Percentiles rank a stretch among this genome's conserved stretches.
phyloP scores from a whole-genome alignment of 257 asterid species.

The Capsicum baccatum region DNA sequence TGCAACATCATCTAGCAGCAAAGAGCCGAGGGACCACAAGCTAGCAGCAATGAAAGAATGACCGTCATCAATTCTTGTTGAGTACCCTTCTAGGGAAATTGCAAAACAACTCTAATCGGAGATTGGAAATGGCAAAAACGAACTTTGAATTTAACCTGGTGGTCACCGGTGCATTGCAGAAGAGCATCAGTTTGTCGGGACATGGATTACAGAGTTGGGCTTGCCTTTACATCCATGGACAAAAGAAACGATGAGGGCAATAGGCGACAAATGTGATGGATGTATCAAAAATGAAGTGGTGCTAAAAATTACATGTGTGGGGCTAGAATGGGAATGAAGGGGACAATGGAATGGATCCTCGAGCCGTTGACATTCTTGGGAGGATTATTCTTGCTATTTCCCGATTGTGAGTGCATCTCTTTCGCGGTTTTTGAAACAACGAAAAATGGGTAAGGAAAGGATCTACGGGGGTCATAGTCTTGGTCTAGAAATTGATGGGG shows the following conservation, averaged over 20 bases:
- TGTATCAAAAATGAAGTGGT: not conserved
- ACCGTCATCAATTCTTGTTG: not conserved
- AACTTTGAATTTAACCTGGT: not conserved
- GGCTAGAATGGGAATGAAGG: not conserved
- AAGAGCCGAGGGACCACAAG: too few relatives aligned
- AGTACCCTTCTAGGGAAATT: not conserved
- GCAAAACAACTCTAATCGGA: not conserved
- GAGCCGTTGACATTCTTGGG: not conserved
- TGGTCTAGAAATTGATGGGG: not conserved
- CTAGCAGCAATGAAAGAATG: not conserved
- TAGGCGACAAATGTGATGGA: not conserved
- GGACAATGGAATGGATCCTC: not conserved
- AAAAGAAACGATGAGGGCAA: not conserved
- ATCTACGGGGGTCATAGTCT: not conserved
- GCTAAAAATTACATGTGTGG: not conserved
- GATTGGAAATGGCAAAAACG: not conserved
- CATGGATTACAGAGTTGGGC: not conserved
- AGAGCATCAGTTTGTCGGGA: not conserved
- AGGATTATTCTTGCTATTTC: not conserved
- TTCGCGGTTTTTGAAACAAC: not conserved
- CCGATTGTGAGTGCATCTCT: not conserved
- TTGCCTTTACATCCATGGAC: not conserved
- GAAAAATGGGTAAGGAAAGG: not conserved
- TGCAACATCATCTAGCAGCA: too few relatives aligned
- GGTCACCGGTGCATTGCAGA: not conserved